phyloP scores from a whole-genome alignment of 768 basidiomycete species.

The Xerocomus spinulosus region DNA sequence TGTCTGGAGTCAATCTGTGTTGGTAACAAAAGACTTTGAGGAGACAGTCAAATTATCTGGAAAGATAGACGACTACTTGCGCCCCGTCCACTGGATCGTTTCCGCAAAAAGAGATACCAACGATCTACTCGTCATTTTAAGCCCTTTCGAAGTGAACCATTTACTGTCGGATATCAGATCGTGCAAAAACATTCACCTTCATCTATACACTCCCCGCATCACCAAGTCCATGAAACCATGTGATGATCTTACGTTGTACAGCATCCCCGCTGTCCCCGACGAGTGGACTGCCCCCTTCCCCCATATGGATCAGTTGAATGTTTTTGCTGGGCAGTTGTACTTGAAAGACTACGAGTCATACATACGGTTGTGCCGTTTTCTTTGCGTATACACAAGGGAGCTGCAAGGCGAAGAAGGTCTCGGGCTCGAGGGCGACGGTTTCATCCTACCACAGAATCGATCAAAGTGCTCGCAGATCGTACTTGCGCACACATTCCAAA shows the following conservation, averaged over 20 bases:
- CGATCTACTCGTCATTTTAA: slow-evolving; percentile 35
- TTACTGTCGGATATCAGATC: slow-evolving; percentile 36
- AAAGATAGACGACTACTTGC: slow-evolving; percentile 31
- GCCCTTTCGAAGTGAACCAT: slow-evolving; percentile 37
- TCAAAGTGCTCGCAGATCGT: neutral
- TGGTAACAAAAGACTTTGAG: slow-evolving; percentile 17
- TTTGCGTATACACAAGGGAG: slow-evolving; percentile 38
- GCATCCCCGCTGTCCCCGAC: slow-evolving; percentile 17
- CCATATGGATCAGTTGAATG: slow-evolving; percentile 34
- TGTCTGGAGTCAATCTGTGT: slow-evolving; percentile 15
- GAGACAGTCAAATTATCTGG: neutral
- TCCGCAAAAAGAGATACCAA: slow-evolving; percentile 29
- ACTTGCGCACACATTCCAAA: neutral
- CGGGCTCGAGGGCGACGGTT: slow-evolving; percentile 15
- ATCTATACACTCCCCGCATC: slow-evolving; percentile 39
- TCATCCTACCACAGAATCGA: slow-evolving; percentile 13
- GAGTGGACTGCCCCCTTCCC: slow-evolving; percentile 11
- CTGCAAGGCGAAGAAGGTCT: slow-evolving; percentile 46
- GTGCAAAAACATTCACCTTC: slow-evolving; percentile 34
- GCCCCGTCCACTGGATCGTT: slow-evolving; percentile 43
- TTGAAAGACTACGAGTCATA: slow-evolving; percentile 33
- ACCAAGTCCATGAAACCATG: slow-evolving; percentile 31
- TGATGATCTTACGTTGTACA: slow-evolving; percentile 30
- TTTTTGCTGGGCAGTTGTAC: slow-evolving; percentile 46
- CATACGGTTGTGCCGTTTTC: slow-evolving; percentile 30